Conservation (phyloP, 2,329 filamentous ascomycete species). For the Hymenoscyphus albidus region DNA sequence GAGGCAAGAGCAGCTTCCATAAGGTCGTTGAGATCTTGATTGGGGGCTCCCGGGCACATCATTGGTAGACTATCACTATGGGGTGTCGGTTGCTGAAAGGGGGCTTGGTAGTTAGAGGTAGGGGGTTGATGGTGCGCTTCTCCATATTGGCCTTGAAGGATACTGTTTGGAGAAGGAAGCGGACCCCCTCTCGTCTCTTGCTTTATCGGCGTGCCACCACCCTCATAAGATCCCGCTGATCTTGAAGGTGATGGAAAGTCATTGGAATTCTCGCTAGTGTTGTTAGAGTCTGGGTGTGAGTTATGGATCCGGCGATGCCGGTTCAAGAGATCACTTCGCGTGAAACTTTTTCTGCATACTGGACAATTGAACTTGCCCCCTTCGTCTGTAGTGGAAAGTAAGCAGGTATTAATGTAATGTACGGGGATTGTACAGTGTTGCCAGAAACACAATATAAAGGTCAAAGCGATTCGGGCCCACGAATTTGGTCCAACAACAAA, state of each 20-base stretch:
- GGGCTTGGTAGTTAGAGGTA: neutral
- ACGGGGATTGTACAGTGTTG: neutral
- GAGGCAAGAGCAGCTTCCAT: slow-evolving; percentile 31
- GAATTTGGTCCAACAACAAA: neutral
- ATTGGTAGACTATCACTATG: slow-evolving; percentile 6
- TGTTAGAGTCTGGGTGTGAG: slow-evolving; percentile 10
- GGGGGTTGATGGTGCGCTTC: neutral
- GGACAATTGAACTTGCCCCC: slow-evolving; percentile 30
- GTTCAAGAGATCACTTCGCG: slow-evolving; percentile 32
- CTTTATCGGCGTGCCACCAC: neutral
- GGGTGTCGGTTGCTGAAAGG: slow-evolving; percentile 5
- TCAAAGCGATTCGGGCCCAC: neutral
- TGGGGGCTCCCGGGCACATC: slow-evolving; percentile 9
- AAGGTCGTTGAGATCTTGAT: slow-evolving; percentile 30
- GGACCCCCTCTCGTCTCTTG: neutral
- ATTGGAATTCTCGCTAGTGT: neutral
- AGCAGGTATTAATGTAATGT: neutral
- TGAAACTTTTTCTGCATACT: slow-evolving; percentile 31
- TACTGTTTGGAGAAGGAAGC: neutral
- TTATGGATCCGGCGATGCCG: slow-evolving; percentile 31
- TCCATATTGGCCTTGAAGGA: neutral
- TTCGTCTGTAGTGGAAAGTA: slow-evolving; percentile 20
- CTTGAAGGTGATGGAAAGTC: neutral
- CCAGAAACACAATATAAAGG: neutral
- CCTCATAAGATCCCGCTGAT: neutral